Percentiles rank a stretch among this genome's conserved stretches.
Conservation (phyloP, 345 rosid genomes). For the Populus tremula region DNA sequence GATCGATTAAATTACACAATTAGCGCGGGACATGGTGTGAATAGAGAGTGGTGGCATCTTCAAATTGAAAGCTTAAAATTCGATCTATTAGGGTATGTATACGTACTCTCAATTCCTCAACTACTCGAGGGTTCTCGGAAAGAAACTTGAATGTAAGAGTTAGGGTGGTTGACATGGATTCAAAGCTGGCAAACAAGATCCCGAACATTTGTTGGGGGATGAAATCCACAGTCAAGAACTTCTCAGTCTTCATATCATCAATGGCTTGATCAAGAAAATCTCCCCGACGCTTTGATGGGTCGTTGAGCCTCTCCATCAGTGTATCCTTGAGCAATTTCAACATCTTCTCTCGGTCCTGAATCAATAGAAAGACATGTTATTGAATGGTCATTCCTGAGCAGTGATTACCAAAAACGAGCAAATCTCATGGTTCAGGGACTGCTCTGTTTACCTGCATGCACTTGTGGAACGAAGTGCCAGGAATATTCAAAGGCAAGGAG, state of each 20-base stretch:
- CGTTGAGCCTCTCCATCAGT: constrained; percentile 15
- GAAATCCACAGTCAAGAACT: constrained; percentile 29
- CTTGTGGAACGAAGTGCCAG: constrained; percentile 35
- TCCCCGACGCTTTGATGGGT: constrained; percentile 7
- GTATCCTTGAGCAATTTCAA: neutral
- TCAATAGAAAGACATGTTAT: neutral
- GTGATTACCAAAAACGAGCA: neutral
- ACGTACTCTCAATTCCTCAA: constrained; percentile 32
- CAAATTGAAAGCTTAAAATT: neutral
- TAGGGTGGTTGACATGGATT: constrained; percentile 8
- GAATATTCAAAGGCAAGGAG: constrained; percentile 38
- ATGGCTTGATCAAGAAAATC: constrained; percentile 29
- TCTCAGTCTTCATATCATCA: constrained; percentile 20
- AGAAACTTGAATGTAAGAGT: constrained; percentile 28
- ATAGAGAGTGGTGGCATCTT: neutral
- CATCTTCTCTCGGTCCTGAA: constrained; percentile 19
- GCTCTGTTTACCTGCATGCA: constrained; percentile 32
- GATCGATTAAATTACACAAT: neutral
- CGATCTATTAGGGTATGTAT: neutral
- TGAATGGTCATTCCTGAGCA: neutral
- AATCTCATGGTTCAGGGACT: neutral
- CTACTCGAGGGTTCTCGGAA: constrained; percentile 28
- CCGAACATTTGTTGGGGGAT: constrained; percentile 23
- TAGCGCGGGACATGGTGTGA: neutral
- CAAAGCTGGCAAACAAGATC: constrained; percentile 18